Percentiles rank a stretch among this genome's conserved stretches.
phyloP scores from a whole-genome alignment of 2,329 filamentous ascomycete species.

The Cladosporium austrohemisphaericum region DNA sequence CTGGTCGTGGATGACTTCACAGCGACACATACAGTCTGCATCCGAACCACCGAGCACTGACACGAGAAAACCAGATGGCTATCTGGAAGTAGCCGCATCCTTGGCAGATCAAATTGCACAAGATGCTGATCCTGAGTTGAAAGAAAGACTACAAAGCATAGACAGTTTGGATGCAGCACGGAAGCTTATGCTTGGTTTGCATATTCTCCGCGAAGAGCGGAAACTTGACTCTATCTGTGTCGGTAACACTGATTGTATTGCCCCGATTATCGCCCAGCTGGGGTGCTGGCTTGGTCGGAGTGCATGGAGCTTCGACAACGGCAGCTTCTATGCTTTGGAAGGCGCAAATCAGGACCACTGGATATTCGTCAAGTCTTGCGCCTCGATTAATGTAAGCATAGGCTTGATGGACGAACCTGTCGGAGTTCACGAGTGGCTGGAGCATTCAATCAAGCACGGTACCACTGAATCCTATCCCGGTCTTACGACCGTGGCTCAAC shows the following conservation, averaged over 20 bases:
- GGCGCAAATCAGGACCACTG: conserved; percentile 53
- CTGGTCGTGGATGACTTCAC: conserved; percentile 25
- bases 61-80: conserved; percentile 23
- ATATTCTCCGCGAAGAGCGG: conserved; percentile 83
- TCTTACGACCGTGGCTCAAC: conserved; percentile 22
- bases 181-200: conserved; percentile 61
- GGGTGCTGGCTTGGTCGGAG: conserved; percentile 76
- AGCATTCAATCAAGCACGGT: conserved; percentile 22
- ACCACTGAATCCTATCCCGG: conserved; percentile 23
- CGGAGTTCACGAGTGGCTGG: conserved; percentile 31
- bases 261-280: conserved; percentile 76
- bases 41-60: background rate
- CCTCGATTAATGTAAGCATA: conserved; percentile 12
- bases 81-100: conserved; percentile 24
- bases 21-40: background rate
- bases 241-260: conserved; percentile 41
- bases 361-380: conserved; percentile 27
- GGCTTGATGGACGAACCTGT: conserved; percentile 26
- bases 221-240: conserved; percentile 55
- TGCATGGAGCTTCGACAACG: conserved; percentile 53
- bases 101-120: conserved; percentile 25
- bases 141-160: conserved; percentile 2
- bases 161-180: conserved; percentile 14
- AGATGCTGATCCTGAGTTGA: background rate
- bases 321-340: conserved; percentile 59